Percentiles rank a stretch among this genome's conserved stretches.
These are phyloP conservation scores for Barnettozyma hawaiiensis DNA, from an alignment of 1,139 yeast genomes.

Conservation along the genomic window DNA sequence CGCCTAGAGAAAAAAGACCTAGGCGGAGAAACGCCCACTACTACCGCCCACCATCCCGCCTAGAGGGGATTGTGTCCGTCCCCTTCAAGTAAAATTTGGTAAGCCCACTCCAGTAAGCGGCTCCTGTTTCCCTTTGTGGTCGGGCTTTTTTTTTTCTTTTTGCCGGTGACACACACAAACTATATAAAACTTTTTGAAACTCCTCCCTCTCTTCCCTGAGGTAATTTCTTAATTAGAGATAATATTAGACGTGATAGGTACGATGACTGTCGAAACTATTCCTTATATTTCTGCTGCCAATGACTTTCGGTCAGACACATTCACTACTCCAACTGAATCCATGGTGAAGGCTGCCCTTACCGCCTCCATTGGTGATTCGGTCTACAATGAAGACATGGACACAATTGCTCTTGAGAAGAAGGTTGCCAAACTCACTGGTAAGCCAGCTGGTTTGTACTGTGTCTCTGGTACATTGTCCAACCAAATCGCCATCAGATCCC, in stretches of 20 bases:
- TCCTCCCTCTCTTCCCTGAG: neutral
- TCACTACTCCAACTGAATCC: conserved; percentile 80
- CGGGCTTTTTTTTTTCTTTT: no score
- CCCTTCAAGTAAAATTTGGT: neutral
- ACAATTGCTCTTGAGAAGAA: conserved; percentile 61
- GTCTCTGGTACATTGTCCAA: conserved; percentile 89
- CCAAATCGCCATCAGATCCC: conserved; percentile 79
- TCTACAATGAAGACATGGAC: conserved; percentile 74
- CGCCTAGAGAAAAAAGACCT: no score
- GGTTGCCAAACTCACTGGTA: conserved; percentile 70
- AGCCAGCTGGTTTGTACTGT: conserved; percentile 78
- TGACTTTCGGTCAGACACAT: conserved; percentile 82
- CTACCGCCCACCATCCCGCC: neutral
- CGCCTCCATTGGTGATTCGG: conserved; percentile 80
- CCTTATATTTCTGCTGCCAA: conserved; percentile 37
- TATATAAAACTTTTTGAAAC: conserved; percentile 1
- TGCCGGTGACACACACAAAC: conserved; percentile 4
- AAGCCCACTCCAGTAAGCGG: conserved; percentile 9
- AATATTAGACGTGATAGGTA: no score
- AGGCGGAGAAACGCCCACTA: neutral
- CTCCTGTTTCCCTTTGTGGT: conserved; percentile 7
- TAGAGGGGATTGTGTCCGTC: neutral
- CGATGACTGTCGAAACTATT: conserved; percentile 9
- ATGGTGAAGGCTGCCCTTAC: conserved; percentile 62
- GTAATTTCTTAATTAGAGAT: no score